Conservation (phyloP, 1,284 basidiomycete genomes). For the Vanrija humicola region DNA sequence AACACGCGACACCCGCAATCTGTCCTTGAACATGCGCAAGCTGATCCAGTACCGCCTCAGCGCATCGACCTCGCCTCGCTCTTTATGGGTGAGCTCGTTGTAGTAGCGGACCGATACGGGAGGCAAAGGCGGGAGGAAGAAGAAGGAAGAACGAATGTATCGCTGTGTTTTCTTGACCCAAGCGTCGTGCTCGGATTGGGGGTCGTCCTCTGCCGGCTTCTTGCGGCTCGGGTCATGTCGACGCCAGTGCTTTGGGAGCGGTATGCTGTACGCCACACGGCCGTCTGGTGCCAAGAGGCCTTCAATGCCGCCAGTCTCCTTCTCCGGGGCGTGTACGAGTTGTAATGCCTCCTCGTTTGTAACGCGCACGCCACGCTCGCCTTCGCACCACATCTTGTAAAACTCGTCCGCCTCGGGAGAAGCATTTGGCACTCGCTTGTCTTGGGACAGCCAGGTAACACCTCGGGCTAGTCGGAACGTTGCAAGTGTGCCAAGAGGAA, state of each 20-base stretch:
- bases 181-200: conserved; percentile 7
- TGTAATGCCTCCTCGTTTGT: conserved; percentile 18
- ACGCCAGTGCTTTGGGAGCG: conserved; percentile 14
- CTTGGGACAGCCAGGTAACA: conserved; percentile 25
- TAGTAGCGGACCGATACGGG: conserved; percentile 29
- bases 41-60: conserved; percentile 36
- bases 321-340: conserved; percentile 13
- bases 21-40: conserved; percentile 52
- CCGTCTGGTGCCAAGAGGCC: conserved; percentile 26
- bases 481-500: conserved; percentile 41
- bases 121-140: conserved; percentile 34
- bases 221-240: neutral
- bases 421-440: conserved; percentile 24
- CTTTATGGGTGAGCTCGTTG: conserved; percentile 37
- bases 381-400: conserved; percentile 44
- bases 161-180: conserved; percentile 1
- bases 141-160: conserved; percentile 13
- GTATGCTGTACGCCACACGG: conserved; percentile 26
- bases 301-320: conserved; percentile 7
- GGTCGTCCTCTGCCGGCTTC: neutral
- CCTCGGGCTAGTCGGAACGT: conserved; percentile 23
- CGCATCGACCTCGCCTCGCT: conserved; percentile 55
- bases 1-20: conserved; percentile 53
- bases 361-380: conserved; percentile 25
- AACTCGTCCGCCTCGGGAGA: conserved; percentile 38